These are phyloP conservation scores for Lactarius pseudohatsudake DNA, from an alignment of 768 basidiomycete species.

Conservation along the genomic window DNA sequence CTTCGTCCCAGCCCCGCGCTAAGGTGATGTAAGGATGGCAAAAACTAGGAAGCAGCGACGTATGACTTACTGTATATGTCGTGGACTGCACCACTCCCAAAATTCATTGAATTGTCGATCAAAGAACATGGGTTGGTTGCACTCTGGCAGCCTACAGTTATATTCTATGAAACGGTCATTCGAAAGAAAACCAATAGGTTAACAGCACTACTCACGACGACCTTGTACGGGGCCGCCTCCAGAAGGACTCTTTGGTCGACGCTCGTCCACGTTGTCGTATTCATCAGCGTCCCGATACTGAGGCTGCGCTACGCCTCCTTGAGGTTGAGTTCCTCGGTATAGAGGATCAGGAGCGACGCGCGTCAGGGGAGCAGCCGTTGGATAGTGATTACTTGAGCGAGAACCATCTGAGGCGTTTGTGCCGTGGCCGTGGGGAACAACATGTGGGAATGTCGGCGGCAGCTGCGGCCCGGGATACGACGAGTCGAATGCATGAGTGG, in stretches of 20 bases:
- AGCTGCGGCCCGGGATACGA: background rate
- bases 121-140: background rate
- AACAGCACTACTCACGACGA: background rate
- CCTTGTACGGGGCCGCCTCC: background rate
- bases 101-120: background rate
- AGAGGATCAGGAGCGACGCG: background rate
- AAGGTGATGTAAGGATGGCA: background rate
- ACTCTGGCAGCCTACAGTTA: background rate
- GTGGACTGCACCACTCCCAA: conserved; percentile 15
- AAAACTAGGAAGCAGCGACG: background rate
- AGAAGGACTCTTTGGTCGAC: background rate
- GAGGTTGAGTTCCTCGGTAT: background rate
- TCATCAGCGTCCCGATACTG: background rate
- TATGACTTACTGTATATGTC: conserved; percentile 10
- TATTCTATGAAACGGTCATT: background rate
- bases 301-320: background rate
- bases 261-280: background rate
- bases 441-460: background rate
- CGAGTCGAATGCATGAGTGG: background rate
- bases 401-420: background rate
- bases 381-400: background rate
- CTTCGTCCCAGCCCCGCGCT: background rate
- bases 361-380: background rate
- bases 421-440: background rate
- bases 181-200: too few relatives aligned